These are phyloP conservation scores for Pseudotsuga menziesii DNA, from an alignment of 75 land plant genomes.

Conservation along the genomic window DNA sequence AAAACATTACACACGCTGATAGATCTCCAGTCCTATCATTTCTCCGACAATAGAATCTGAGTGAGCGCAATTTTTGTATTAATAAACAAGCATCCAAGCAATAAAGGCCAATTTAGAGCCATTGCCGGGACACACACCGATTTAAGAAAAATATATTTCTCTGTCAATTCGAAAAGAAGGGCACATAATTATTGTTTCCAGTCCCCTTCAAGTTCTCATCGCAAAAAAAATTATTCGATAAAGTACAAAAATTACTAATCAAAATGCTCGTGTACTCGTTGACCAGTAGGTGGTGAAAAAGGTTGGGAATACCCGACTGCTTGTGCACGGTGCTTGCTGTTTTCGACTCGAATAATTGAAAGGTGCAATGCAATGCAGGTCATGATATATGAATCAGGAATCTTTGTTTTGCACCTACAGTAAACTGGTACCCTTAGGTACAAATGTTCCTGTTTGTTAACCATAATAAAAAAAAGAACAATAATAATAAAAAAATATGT, in stretches of 20 bases:
- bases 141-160: not conserved
- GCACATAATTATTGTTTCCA: not conserved
- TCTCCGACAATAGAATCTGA: not conserved
- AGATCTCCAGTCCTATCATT: not conserved
- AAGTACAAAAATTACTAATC: not conserved
- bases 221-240: not conserved
- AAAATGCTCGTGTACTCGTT: no score
- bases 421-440: no score
- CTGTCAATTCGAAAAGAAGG: not conserved
- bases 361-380: no score
- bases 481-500: no score
- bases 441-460: no score
- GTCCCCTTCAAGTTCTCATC: not conserved
- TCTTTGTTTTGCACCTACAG: no score
- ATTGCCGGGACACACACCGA: not conserved
- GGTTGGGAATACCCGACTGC: not conserved
- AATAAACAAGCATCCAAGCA: no score
- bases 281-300: not conserved
- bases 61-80: no score
- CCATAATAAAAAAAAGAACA: no score
- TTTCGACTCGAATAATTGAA: no score
- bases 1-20: not conserved
- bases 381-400: no score
- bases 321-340: not conserved
- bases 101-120: not conserved